Evolutionary conservation across 148 eudicot species (phyloP), one percentile per base, ranked within the genome.

Genomic region (Rhododendron kiyosumense): DNA sequence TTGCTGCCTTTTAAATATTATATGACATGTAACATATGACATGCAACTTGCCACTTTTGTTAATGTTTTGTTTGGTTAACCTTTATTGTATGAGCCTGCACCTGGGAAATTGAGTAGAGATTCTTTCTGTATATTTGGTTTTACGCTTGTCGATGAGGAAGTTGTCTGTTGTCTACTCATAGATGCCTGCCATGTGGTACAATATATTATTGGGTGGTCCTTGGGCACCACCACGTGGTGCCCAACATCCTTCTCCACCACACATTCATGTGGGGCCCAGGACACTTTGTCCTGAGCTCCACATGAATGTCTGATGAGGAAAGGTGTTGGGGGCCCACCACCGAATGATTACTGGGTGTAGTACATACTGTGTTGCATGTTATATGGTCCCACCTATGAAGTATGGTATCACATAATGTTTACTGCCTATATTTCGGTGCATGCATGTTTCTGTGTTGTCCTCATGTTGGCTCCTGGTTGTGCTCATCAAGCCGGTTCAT

Each of bases 1-100:
- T 84, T 41, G 71, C 57, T 74, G 75, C 65, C 57, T 75, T 74
- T 81, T 81, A 14, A 79, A 20, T 26, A 61, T 85, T 79, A 4
- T 46, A 45, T 49, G 11, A 28, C 12, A 26, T 83, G 77, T 65
- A 83, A 83, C 12, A 73, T 32, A 30, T 32, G 77, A 73, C 78
- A 32, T 18, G 6, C 15, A 67, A 69, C 28, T n/a, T 8, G 20
- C 85, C 32, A 69, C 15, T 71, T 32, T 3, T 20, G 41, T 65
- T 83, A 5, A 4, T 43, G 54, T 67, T 17, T 43, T 43, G n/a
- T 61, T 38, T 38, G 26, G 20, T 82, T 38, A 81, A 24, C 28
- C 46, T 10, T 22, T 36, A 9, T 24, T 63, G 28, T 13, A 82
- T 59, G 41, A 17, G 22, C 14, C 32, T 36, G 45, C 71, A 41